Conservation (phyloP, 1,284 basidiomycete species). For the Puccinia brachypodii region DNA sequence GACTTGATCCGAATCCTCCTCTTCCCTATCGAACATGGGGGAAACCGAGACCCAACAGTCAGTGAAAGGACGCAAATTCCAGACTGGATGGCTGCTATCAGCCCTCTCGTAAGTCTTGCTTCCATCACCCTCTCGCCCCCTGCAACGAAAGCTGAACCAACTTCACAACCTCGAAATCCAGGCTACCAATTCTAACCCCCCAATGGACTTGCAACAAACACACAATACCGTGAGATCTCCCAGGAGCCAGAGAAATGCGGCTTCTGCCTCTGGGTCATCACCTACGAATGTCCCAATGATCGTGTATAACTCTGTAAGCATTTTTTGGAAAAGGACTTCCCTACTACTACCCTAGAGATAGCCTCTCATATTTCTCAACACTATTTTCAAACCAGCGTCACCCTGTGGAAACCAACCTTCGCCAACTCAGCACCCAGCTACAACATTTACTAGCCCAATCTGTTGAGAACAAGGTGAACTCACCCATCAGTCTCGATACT, state of each 20-base stretch:
- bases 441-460: conserved; percentile 6
- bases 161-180: background rate
- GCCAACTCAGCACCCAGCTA: conserved; percentile 12
- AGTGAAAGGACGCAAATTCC: conserved; percentile 14
- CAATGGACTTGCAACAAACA: background rate
- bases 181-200: background rate
- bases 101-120: background rate
- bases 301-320: conserved; percentile 43
- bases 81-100: conserved; percentile 43
- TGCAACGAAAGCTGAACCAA: background rate
- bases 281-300: background rate
- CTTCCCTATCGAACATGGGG: conserved; percentile 28
- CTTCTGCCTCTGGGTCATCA: background rate
- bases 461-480: conserved; percentile 34
- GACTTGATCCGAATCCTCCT: conserved; percentile 41
- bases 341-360: background rate
- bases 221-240: background rate
- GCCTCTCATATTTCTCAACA: background rate
- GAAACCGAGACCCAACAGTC: conserved; percentile 17
- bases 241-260: background rate
- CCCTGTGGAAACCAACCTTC: conserved; percentile 41
- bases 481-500: conserved; percentile 41
- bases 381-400: conserved; percentile 10
- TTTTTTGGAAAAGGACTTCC: too few relatives aligned
- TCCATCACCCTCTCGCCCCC: background rate